Evolutionary conservation across 208 protist genomes (phyloP), one percentile per base, ranked within the genome.

Genomic region (Trypanosoma scelopori): DNA sequence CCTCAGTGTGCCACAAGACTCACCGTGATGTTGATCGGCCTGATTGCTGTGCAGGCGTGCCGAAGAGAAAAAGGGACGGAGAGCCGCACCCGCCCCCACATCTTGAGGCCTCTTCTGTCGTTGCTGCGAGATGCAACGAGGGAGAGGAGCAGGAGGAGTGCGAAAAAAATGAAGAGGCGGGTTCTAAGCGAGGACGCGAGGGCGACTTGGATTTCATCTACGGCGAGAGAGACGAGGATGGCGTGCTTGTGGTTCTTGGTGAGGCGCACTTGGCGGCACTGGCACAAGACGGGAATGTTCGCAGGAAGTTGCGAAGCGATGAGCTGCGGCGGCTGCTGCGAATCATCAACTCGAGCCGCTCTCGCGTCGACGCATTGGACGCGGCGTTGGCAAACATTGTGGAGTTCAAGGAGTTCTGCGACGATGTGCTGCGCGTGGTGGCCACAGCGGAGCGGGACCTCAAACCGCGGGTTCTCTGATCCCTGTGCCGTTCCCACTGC

Each of bases 321-420:
- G 75, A 83, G 50, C 66, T 96, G 53, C 87, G 93, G 66, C 64
- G 61, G 28, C 68, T 94, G 25, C 64, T 94, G 30, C 65, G 56
- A 13, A 76, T 81, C 1, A 89, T 96, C 50, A 77, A 92, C 63
- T 55, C 49, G 7, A 94, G 88, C 67, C 81, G 82, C 0, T 82
- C 84, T 0, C 77, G 76, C 6, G 61, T 94, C 1, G 91, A 94
- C 11, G 91, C 91, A 39, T 73, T 96, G 15, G 79, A 92, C 42
- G 82, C 87, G 16, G 91, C 88, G 43, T 53, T 90, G 75, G 74
- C 74, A 55, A 94, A 94, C 62, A 82, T 80, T 49, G 69, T 76
- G 0, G 84, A 93, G 41, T 96, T 96, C 51, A 69, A 71, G 20
- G 27, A 59, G 9, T 96, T 94, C 51, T 89, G 82, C 53, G 70